Base-by-base conservation (phyloP, 2,329 filamentous ascomycete species). In the Penicillium paneum region DNA sequence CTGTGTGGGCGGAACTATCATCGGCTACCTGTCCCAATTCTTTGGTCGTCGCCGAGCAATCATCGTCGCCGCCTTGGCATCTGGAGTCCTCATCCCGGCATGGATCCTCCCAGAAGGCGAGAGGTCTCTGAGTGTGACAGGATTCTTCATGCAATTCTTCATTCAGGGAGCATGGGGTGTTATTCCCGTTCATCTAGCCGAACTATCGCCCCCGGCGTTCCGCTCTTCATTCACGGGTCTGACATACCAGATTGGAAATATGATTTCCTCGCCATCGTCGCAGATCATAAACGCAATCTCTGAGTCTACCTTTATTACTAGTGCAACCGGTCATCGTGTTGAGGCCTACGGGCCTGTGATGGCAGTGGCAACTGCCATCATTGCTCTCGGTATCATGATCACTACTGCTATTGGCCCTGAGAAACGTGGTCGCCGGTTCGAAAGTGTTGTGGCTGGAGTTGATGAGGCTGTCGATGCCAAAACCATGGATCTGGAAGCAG, bases 281-380 rank as follows among this genome's bases (percentile, higher is more conserved):
- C 88, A 91, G 70, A 91, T 92, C 44, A 86, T 91, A 67, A 90
- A 91, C 56, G 87, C 86, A 12, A 80, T 91, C 47, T 80, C 88
- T 1, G 87, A 91, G 65, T 81, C 75, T 41, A 79, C 79, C 32
- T 80, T 79, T 36, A 76, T 91, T 42, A 83, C 71, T 0, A 77
- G 79, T 38, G 67, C 68, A 6, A 75, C 77, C 10, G 87, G 88
- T 3, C 69, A 83, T 52, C 70, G 67, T 3, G 87, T 84, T 1
- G 82, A 88, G 47, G 87, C 86, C 0, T 91, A 91, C 62, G 89
- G 88, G 0, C 88, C 86, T 0, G 83, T 83, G 15, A 92, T 91
- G 89, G 88, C 82, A 12, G 77, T 91, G 52, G 88, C 86, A 3
- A 91, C 88, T 3, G 88, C 85, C 1, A 91, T 92, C 62, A 90